Evolutionary conservation across 139 green algal species (phyloP), one percentile per base, ranked within the genome.

Genomic region (Asterochloris sp.): DNA sequence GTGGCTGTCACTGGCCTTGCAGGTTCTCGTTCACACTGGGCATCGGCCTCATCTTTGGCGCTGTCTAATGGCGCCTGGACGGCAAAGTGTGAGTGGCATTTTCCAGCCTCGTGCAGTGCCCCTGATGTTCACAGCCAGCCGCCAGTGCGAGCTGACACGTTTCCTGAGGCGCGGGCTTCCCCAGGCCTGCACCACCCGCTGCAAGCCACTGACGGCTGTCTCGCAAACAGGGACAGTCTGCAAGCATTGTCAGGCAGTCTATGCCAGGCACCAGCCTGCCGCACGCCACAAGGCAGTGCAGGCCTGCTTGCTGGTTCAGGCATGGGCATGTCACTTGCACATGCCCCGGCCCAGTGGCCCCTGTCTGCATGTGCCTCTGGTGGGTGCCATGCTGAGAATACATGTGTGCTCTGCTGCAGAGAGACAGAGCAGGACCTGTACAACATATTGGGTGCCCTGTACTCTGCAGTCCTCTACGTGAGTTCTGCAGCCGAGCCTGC

Each of bases 21-120:
- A 71, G 78, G 13, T 83, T 86, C 73, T 73, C 26, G 9, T 86
- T 86, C 78, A 82, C 83, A 0, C 1, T 77, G 6, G 26, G 79
- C 12, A 68, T 83, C 1, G 83, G 15, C 26, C 27, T 86, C 14
- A 67, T 86, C 60, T 78, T 86, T 80, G 76, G 76, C 11, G 76
- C 76, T n/a, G 67, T 61, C 76, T 80, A 68, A 21, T 80, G 76
- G 76, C 67, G 68, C 21, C 60, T 80, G 76, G 76, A 47, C 13
- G 76, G 76, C 76, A 80, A 67, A n/a, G 62, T 29, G 82, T 86
- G 76, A 80, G 24, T 69, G 60, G 60, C 76, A 80, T 60, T 13
- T 61, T 69, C 47, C 76, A 80, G 21, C 13, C 13, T 10, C 11
- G 28, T 12, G 29, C 12, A 66, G 21, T 79, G 38, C 29, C 74